These are phyloP conservation scores for Rostrohypoxylon terebratum DNA, from an alignment of 495 filamentous ascomycete species.

Conservation along the genomic window DNA sequence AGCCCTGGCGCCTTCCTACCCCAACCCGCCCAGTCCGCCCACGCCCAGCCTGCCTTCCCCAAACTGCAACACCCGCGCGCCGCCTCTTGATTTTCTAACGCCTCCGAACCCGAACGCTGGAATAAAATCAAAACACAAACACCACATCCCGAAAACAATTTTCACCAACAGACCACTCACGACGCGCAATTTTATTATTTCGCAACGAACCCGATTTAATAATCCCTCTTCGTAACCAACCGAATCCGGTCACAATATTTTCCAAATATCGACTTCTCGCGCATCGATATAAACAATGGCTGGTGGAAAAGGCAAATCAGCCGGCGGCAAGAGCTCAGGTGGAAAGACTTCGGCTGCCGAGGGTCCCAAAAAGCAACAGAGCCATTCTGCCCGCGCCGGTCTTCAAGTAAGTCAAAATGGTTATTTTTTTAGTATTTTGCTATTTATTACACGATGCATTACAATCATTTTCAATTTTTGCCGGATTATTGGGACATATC, in stretches of 20 bases:
- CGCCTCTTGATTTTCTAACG: constrained; percentile 47
- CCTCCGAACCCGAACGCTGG: constrained; percentile 34
- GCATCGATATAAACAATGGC: constrained; percentile 61
- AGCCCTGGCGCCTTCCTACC: constrained; percentile 7
- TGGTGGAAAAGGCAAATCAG: constrained; percentile 94
- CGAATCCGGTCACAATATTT: not conserved
- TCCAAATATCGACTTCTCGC: constrained; percentile 46
- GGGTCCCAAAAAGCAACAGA: constrained; percentile 90
- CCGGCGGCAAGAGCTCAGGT: constrained; percentile 86
- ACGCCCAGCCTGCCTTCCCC: constrained; percentile 13
- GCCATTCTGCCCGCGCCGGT: constrained; percentile 97
- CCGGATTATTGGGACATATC: constrained; percentile 16
- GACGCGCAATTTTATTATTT: constrained; percentile 46
- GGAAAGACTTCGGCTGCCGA: constrained; percentile 83
- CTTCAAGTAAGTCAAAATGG: constrained; percentile 83
- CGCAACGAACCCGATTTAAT: constrained; percentile 18
- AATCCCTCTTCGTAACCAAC: constrained; percentile 14
- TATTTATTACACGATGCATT: constrained; percentile 40
- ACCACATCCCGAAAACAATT: constrained; percentile 48
- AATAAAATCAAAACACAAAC: constrained; percentile 46
- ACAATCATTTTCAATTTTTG: constrained; percentile 27
- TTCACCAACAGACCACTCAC: constrained; percentile 44
- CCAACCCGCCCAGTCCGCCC: constrained; percentile 1
- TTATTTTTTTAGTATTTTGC: constrained; percentile 14
- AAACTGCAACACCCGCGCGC: constrained; percentile 40